These are phyloP conservation scores for Flaveria trinervia DNA, from an alignment of 129 eudicot species.

Conservation along the genomic window DNA sequence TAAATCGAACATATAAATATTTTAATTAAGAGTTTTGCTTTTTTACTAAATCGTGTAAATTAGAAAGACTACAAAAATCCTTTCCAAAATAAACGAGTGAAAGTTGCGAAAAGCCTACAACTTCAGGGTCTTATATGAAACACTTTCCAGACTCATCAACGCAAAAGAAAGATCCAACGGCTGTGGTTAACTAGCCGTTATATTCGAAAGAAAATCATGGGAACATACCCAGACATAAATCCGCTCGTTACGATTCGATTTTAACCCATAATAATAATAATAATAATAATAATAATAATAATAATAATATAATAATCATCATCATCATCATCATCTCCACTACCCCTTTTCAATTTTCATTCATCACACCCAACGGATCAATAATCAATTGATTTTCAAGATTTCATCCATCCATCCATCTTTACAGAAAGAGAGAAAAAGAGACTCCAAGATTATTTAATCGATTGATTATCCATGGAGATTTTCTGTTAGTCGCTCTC, in stretches of 20 bases:
- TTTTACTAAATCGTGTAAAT: no score
- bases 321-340: not conserved
- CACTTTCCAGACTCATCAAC: conserved; percentile 26
- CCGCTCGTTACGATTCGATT: conserved; percentile 54
- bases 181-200: conserved; percentile 74
- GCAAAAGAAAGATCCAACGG: conserved; percentile 53
- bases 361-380: conserved; percentile 22
- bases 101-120: not conserved
- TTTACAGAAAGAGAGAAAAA: not conserved
- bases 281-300: not conserved
- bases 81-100: no score
- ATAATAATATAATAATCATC: not conserved
- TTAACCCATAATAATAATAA: conserved; percentile 18
- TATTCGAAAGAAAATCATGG: conserved; percentile 39
- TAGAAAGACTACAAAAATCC: no score
- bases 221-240: conserved; percentile 50
- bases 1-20: no score
- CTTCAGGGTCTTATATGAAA: conserved; percentile 23
- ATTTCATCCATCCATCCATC: not conserved
- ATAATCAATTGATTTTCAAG: conserved; percentile 13
- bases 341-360: conserved; percentile 1
- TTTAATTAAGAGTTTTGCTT: no score
- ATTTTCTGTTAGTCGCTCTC: conserved; percentile 42
- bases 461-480: conserved; percentile 30
- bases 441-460: no score